Base-by-base conservation (phyloP, 768 basidiomycete genomes). In the Suillus brevipes region DNA sequence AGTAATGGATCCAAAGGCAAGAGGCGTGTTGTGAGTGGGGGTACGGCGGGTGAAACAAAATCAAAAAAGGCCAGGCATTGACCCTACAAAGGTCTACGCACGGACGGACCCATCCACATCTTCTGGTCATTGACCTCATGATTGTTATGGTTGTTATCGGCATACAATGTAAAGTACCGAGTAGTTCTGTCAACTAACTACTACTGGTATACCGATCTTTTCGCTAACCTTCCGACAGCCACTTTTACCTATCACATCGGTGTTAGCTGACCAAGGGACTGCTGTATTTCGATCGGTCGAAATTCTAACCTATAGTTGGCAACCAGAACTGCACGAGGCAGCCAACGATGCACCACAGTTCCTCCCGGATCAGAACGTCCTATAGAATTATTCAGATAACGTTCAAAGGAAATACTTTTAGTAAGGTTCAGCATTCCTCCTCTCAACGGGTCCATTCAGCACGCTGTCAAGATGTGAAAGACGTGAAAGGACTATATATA, bases 21-120 rank as follows among this genome's bases (percentile, higher is more conserved):
- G 58, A 59, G 12, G 18, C 58, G 58, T 42, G 40, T 59, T 42
- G 58, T 20, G 40, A 59, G 58, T 16, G 58, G 40, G 25, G 25
- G 18, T 20, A 28, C 12, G 9, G 10, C 57, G 2, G 38, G 16
- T 12, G 58, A 12, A 31, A 40, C 6, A 42, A 42, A 42, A 28
- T 20, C 38, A 13, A 59, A 59, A 59, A 42, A 13, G 28, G 28
- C 25, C 25, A 59, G 38, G 40, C 58, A 42, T 59, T 59, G 18
- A 59, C 12, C 25, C 16, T 20, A 20, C 25, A 34, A 34, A 5
- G 52, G 16, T 28, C 52, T 18, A 10, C 5, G 31, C 20, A 55
- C 1, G 20, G 53, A n/a, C 34, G 6, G 12, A 55, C 53, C 6
- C 36, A 37, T 55, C 38, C n/a, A 6, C 3, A 10, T 28, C 38